Base-by-base conservation (phyloP, 352 stramenopile species). In the Globisporangium paddicum region DNA sequence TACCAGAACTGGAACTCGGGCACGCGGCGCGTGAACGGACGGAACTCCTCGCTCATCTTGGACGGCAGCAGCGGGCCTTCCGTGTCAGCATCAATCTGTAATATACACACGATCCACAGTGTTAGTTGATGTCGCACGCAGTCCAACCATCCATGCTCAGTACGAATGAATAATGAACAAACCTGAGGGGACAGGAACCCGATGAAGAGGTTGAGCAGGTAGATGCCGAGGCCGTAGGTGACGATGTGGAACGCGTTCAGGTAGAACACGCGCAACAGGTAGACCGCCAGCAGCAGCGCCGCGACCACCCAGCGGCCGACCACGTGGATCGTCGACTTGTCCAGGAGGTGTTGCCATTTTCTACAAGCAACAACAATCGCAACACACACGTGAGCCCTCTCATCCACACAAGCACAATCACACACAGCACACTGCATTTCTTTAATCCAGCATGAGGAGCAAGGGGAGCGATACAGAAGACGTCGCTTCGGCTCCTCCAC, bases 1-100 rank as follows among this genome's bases (percentile, higher is more conserved):
- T 95, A 93, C 85, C 97, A 99, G 75, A 99, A 99, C 86, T 99
- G 98, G 71, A 99, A 99, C 77, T 99, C 97, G 1, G 97, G 97
- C 47, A 99, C 82, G 40, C 90, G 86, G 18, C 93, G 81, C 48
- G 68, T 82, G 67, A 98, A 98, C n/a, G 93, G 93, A 9, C 92
- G 79, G 75, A 94, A 96, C 63, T 97, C 87, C 59, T 96, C 88
- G 57, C 82, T 95, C 55, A 86, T 82, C 42, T 94, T 93, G 52
- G 87, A 96, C 14, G 96, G 95, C 28, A 99, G 77, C 50, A 91
- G 66, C 5, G 90, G 85, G 5, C 92, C 93, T 18, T 98, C 90
- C 41, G 79, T 88, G 52, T 97, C 89, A 18, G 68, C 66, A 53
- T 97, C 90, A 56, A 94, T 87, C 80, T 92, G 58, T 1, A 25